Evolutionary conservation across 495 filamentous ascomycete species (phyloP).

Genomic region (Tetracladium setigerum): DNA sequence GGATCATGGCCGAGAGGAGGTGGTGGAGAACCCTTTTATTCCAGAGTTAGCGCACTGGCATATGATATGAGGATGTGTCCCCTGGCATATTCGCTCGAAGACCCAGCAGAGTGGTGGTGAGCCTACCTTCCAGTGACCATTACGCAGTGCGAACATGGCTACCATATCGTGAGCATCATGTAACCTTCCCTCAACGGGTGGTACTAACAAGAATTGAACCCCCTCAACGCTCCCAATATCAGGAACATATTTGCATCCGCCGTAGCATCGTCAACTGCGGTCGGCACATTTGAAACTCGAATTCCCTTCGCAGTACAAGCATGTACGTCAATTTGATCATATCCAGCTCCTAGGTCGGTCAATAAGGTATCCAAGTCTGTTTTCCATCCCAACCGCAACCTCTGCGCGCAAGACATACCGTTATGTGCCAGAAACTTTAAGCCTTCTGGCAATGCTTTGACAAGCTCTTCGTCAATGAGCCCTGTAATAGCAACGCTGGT

Average conservation of each 20-base stretch:
- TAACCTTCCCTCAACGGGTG: not conserved
- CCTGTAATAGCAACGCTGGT: conserved; percentile 60
- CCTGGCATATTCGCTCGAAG: conserved; percentile 58
- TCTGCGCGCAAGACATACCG: conserved; percentile 24
- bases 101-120: conserved; percentile 6
- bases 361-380: not conserved
- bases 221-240: conserved; percentile 63
- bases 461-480: conserved; percentile 55
- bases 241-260: conserved; percentile 74
- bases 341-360: conserved; percentile 53
- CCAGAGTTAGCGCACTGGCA: conserved; percentile 28
- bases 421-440: conserved; percentile 49
- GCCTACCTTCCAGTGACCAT: conserved; percentile 32
- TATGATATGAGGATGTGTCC: conserved; percentile 56
- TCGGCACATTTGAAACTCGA: conserved; percentile 73
- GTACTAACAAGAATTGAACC: conserved; percentile 22
- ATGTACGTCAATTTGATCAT: conserved; percentile 69
- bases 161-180: not conserved
- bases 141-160: conserved; percentile 25
- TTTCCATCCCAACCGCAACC: conserved; percentile 6
- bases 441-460: conserved; percentile 48
- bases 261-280: conserved; percentile 70
- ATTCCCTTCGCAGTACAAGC: conserved; percentile 60
- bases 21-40: conserved; percentile 40
- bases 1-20: conserved; percentile 56